phyloP scores from a whole-genome alignment of 305 asterid species.

The Galium porrigens region DNA sequence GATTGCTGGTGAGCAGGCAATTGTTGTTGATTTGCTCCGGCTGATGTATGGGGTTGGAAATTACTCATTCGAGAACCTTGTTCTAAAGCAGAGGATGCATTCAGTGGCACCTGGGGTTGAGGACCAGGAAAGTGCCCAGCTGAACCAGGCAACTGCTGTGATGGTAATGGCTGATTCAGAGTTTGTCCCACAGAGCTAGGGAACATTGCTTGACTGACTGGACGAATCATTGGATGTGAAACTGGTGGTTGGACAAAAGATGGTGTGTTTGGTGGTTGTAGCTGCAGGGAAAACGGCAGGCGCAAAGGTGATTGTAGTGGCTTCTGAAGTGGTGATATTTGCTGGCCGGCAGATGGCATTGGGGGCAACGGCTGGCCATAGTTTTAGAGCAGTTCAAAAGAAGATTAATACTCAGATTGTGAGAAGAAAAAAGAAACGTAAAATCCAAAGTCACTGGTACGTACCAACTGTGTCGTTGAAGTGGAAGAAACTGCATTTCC shows the following conservation, averaged over 20 bases:
- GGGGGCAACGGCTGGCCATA: conserved; percentile 31
- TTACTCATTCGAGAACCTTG: conserved; percentile 29
- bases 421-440: background rate
- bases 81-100: conserved; percentile 30
- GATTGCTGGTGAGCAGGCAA: conserved; percentile 19
- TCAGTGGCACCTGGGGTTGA: conserved; percentile 45
- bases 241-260: conserved; percentile 34
- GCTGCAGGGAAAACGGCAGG: conserved; percentile 36
- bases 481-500: conserved; percentile 37
- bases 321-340: conserved; percentile 41
- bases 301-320: conserved; percentile 44
- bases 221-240: conserved; percentile 39
- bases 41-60: conserved; percentile 9
- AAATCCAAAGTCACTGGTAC: conserved; percentile 12
- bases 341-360: conserved; percentile 29
- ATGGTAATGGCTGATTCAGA: conserved; percentile 34
- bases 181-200: conserved; percentile 33
- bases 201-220: conserved; percentile 39
- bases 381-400: conserved; percentile 19
- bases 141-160: conserved; percentile 35
- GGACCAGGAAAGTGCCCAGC: conserved; percentile 37
- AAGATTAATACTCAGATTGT: conserved; percentile 10
- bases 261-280: conserved; percentile 29
- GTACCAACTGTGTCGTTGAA: conserved; percentile 30
- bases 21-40: conserved; percentile 26